Evolutionary conservation across 2,329 filamentous ascomycete species (phyloP), one percentile per base, ranked within the genome.

Genomic region (Cordyceps tenuipes): DNA sequence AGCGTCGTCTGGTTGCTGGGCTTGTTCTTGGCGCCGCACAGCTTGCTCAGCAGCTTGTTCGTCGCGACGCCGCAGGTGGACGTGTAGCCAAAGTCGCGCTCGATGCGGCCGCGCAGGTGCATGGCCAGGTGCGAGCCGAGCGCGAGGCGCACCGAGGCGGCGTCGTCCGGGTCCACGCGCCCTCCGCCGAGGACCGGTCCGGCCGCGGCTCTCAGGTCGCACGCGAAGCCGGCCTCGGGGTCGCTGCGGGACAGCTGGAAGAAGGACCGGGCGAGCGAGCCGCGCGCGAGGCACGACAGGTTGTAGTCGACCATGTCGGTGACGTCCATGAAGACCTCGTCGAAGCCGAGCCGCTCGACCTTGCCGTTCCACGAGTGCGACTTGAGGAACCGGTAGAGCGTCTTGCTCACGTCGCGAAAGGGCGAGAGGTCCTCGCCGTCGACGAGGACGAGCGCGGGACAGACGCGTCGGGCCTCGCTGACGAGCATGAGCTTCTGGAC

Each of bases 291-390:
- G 29, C 90, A 77, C 19, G 79, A 79, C 56, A 87, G 67, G 69
- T 97, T 97, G 76, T 92, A 95, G 48, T 88, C 82, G 59, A 97
- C 77, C 64, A 97, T 85, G 64, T 96, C 90, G 9, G 90, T 93
- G 48, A 93, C 89, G 68, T 97, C 91, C 78, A 77, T 71, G 51
- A 77, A 77, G 54, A 96, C 87, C 77, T 97, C 94, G 70, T 97
- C 94, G 64, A 97, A 90, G 0, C 94, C 93, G 31, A 97, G 76
- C 23, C 88, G 83, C 74, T 97, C 92, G 2, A 87, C 86, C 63
- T 84, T 88, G 39, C 78, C 79, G 63, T 85, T 90, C 91, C 91
- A 97, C 0, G 89, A 87, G 68, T 88, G 87, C 17, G 79, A 76
- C 61, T 83, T 83, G 57, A 97, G 76, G 65, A 92, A 88, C 36